phyloP scores from a whole-genome alignment of 2,329 filamentous ascomycete genomes.

The Plenodomus lindquistii region DNA sequence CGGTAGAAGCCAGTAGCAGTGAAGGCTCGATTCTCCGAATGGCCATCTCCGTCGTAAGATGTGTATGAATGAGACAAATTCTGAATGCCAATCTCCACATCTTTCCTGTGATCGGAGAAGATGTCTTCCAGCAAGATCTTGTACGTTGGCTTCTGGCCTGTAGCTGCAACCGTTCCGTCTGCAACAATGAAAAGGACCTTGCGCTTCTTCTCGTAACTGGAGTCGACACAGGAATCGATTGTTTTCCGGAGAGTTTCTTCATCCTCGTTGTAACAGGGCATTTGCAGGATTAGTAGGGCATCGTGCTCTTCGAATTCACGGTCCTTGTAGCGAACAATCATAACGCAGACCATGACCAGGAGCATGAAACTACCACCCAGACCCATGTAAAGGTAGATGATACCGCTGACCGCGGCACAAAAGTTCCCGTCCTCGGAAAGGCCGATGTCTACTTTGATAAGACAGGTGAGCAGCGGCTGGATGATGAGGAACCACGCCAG shows the following conservation, averaged over 20 bases:
- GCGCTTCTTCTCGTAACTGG: neutral
- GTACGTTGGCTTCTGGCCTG: neutral
- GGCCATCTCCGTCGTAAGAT: neutral
- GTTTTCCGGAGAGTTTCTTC: neutral
- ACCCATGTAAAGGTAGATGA: slow-evolving; percentile 1
- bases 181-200: slow-evolving; percentile 1
- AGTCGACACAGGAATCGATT: neutral
- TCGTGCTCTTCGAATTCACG: neutral
- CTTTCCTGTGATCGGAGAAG: neutral
- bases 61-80: neutral
- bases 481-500: neutral
- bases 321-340: neutral
- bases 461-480: neutral
- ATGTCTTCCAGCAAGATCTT: slow-evolving; percentile 1
- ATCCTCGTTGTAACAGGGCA: slow-evolving; percentile 1
- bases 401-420: neutral
- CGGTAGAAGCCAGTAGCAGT: neutral
- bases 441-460: slow-evolving; percentile 1
- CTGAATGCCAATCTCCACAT: neutral
- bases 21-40: neutral
- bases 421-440: neutral
- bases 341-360: neutral
- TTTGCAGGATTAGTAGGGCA: neutral
- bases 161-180: slow-evolving; percentile 1
- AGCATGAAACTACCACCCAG: slow-evolving; percentile 1